Conservation (phyloP, 2,329 filamentous ascomycete genomes). For the Ampelomyces quisqualis region DNA sequence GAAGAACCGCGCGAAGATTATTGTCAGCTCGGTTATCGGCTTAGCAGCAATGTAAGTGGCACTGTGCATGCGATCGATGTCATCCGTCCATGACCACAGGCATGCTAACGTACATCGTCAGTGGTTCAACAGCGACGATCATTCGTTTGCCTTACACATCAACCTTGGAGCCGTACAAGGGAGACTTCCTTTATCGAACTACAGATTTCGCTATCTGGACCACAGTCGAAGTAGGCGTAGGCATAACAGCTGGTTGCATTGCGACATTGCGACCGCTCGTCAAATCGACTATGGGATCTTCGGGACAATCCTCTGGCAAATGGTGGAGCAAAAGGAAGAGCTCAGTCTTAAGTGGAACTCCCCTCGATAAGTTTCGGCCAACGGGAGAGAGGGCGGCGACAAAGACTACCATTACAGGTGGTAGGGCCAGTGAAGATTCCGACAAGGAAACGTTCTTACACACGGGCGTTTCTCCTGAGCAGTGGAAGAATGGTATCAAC, state of each 20-base stretch:
- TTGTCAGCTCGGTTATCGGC: slow-evolving; percentile 54
- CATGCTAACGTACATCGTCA: slow-evolving; percentile 14
- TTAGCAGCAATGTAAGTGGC: slow-evolving; percentile 45
- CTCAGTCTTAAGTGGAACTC: slow-evolving; percentile 9
- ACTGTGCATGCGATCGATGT: background rate
- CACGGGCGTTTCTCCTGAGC: slow-evolving; percentile 9
- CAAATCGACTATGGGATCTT: slow-evolving; percentile 7
- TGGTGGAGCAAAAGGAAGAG: slow-evolving; percentile 8
- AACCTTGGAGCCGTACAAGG: slow-evolving; percentile 26
- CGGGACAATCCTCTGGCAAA: background rate
- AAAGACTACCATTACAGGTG: slow-evolving; percentile 25
- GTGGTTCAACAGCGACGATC: slow-evolving; percentile 44
- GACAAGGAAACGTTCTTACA: slow-evolving; percentile 26
- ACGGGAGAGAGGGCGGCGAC: slow-evolving; percentile 17
- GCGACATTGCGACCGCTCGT: slow-evolving; percentile 31
- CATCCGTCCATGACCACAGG: background rate
- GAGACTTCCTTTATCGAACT: slow-evolving; percentile 36
- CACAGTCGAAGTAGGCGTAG: slow-evolving; percentile 30
- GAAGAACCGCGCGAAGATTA: slow-evolving; percentile 53
- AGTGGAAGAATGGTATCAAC: slow-evolving; percentile 2
- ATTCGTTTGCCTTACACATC: slow-evolving; percentile 33
- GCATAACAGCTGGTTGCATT: slow-evolving; percentile 32
- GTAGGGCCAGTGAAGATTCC: slow-evolving; percentile 20
- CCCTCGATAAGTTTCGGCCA: slow-evolving; percentile 20
- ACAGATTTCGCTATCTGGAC: slow-evolving; percentile 38